These are phyloP conservation scores for Niebla homalea DNA, from an alignment of 495 filamentous ascomycete species.

Conservation along the genomic window DNA sequence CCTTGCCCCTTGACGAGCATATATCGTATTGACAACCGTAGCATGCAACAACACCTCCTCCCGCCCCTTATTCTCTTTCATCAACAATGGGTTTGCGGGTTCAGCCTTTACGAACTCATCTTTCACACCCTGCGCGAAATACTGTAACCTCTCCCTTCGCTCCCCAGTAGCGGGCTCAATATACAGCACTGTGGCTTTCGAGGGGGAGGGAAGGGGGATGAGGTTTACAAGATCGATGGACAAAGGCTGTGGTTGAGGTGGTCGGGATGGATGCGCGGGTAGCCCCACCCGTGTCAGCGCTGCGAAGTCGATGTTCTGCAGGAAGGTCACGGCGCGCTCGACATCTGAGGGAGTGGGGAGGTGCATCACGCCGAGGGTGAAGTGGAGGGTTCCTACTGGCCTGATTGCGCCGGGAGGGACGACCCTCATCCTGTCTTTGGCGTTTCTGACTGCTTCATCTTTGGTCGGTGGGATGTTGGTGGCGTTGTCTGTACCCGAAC, in stretches of 20 bases:
- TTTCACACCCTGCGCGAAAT: too few relatives aligned
- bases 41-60: conserved; percentile 58
- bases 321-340: conserved; percentile 41
- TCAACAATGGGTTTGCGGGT: neutral
- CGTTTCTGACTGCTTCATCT: too few relatives aligned
- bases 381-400: conserved; percentile 67
- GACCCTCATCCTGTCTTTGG: too few relatives aligned
- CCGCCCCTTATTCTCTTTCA: conserved; percentile 26
- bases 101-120: too few relatives aligned
- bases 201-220: conserved; percentile 27
- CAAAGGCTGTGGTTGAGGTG: neutral
- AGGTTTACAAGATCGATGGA: conserved; percentile 11
- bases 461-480: too few relatives aligned
- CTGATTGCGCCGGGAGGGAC: conserved; percentile 51
- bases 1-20: conserved; percentile 29
- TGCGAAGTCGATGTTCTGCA: conserved; percentile 39
- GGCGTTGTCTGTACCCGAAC: too few relatives aligned
- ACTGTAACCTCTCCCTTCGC: too few relatives aligned
- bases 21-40: conserved; percentile 79
- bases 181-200: conserved; percentile 3
- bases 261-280: neutral
- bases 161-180: neutral
- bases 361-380: conserved; percentile 82
- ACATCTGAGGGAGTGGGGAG: conserved; percentile 44
- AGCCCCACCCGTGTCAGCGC: neutral